phyloP scores from a whole-genome alignment of 768 basidiomycete genomes.

The Candolleomyces aberdarensis region DNA sequence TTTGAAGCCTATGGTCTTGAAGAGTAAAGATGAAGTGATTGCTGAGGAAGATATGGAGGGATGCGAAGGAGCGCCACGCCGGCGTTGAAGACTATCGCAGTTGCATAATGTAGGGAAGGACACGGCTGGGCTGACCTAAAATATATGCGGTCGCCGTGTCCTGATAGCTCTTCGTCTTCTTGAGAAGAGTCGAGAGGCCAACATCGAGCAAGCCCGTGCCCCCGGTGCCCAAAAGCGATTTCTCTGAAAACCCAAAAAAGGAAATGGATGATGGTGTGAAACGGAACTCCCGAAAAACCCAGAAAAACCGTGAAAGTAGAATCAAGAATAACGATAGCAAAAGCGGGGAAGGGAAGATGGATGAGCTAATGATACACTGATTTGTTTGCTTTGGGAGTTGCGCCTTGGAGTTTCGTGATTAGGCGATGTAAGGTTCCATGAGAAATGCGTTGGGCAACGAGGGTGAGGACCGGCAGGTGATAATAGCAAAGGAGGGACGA shows the following conservation, averaged over 20 bases:
- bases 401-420: slow-evolving; percentile 5
- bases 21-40: not conserved
- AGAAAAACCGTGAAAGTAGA: slow-evolving; percentile 1
- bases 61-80: not conserved
- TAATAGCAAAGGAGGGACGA: slow-evolving; percentile 6
- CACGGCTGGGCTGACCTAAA: slow-evolving; percentile 8
- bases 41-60: not conserved
- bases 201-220: slow-evolving; percentile 5
- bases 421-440: not conserved
- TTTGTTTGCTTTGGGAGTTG: slow-evolving; percentile 4
- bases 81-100: not conserved
- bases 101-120: not conserved
- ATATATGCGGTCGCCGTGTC: slow-evolving; percentile 9
- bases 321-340: slow-evolving; percentile 9
- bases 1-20: not conserved
- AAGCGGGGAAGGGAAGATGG: slow-evolving; percentile 3
- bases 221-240: not conserved
- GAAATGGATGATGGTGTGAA: not conserved
- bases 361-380: slow-evolving; percentile 11
- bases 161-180: not conserved
- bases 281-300: slow-evolving; percentile 7
- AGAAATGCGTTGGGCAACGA: not conserved
- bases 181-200: not conserved
- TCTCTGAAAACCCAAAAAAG: slow-evolving; percentile 3
- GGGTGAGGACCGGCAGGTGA: not conserved